These are phyloP conservation scores for Alternaria rosae DNA, from an alignment of 2,329 filamentous ascomycete species.

Conservation along the genomic window DNA sequence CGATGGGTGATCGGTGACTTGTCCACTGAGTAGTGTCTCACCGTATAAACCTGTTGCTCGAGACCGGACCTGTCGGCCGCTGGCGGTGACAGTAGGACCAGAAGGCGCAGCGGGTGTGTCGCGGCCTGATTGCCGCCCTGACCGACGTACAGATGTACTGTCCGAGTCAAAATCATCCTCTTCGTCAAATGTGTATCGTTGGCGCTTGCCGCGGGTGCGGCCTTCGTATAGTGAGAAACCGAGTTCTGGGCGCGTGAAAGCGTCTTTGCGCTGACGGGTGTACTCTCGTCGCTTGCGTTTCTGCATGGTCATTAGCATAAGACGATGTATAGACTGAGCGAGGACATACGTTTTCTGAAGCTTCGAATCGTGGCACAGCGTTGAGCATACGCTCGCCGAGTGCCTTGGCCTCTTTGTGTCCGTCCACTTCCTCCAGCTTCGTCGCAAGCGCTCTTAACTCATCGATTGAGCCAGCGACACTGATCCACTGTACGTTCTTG, in stretches of 20 bases:
- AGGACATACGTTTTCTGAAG: slow-evolving; percentile 78
- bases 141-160: slow-evolving; percentile 69
- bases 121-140: slow-evolving; percentile 72
- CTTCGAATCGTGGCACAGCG: slow-evolving; percentile 89
- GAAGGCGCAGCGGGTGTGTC: slow-evolving; percentile 74
- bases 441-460: slow-evolving; percentile 78
- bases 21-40: slow-evolving; percentile 65
- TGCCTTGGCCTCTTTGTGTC: slow-evolving; percentile 79
- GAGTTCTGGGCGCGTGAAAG: slow-evolving; percentile 85
- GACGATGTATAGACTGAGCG: not conserved
- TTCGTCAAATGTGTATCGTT: slow-evolving; percentile 95
- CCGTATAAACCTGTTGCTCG: slow-evolving; percentile 68
- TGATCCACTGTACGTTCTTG: slow-evolving; percentile 86
- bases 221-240: slow-evolving; percentile 96
- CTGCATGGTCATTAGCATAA: slow-evolving; percentile 55
- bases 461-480: slow-evolving; percentile 87
- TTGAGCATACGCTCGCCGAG: slow-evolving; percentile 78
- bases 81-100: slow-evolving; percentile 76
- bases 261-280: slow-evolving; percentile 81
- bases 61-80: slow-evolving; percentile 82
- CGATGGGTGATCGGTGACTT: slow-evolving; percentile 52
- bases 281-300: slow-evolving; percentile 95
- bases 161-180: slow-evolving; percentile 81
- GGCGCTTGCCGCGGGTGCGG: slow-evolving; percentile 91
- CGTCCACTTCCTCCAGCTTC: slow-evolving; percentile 79